Percentiles rank a stretch among this genome's conserved stretches.
These are phyloP conservation scores for Lepidium aucheri DNA, from an alignment of 345 rosid genomes.

Conservation along the genomic window DNA sequence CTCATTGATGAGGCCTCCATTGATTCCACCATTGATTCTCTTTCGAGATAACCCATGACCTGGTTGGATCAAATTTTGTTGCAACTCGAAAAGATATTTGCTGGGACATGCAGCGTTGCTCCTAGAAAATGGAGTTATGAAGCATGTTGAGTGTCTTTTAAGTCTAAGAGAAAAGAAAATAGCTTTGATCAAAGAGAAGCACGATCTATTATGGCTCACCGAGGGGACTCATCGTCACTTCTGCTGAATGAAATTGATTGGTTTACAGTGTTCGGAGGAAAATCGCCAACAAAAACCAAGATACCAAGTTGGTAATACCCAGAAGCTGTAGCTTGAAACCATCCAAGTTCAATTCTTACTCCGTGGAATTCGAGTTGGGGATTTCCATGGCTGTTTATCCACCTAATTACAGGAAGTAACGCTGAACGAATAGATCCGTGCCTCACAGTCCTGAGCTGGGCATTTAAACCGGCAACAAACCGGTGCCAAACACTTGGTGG, in stretches of 20 bases:
- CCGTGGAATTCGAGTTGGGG: slow-evolving; percentile 92
- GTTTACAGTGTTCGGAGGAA: slow-evolving; percentile 32
- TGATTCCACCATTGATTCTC: slow-evolving; percentile 78
- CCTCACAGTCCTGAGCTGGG: slow-evolving; percentile 92
- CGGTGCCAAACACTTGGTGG: slow-evolving; percentile 94
- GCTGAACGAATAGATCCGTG: slow-evolving; percentile 76
- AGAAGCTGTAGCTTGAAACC: slow-evolving; percentile 99
- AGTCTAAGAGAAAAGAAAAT: neutral
- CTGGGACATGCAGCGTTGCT: slow-evolving; percentile 35
- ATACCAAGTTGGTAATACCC: slow-evolving; percentile 96
- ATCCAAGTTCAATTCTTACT: slow-evolving; percentile 77
- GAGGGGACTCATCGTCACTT: slow-evolving; percentile 38
- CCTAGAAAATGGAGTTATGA: slow-evolving; percentile 33
- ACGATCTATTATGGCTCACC: slow-evolving; percentile 37
- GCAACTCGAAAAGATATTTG: slow-evolving; percentile 45
- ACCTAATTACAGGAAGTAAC: slow-evolving; percentile 66
- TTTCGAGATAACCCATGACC: slow-evolving; percentile 73
- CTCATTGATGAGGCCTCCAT: slow-evolving; percentile 79
- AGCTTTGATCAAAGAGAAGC: neutral
- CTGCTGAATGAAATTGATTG: slow-evolving; percentile 38
- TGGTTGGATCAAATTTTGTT: slow-evolving; percentile 43
- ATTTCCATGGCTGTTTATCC: slow-evolving; percentile 86
- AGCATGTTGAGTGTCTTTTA: slow-evolving; percentile 1
- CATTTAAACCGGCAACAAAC: slow-evolving; percentile 89
- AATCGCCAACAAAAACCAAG: slow-evolving; percentile 65